Evolutionary conservation across 306 rosid species (phyloP).

Genomic region (Lablab purpureus): DNA sequence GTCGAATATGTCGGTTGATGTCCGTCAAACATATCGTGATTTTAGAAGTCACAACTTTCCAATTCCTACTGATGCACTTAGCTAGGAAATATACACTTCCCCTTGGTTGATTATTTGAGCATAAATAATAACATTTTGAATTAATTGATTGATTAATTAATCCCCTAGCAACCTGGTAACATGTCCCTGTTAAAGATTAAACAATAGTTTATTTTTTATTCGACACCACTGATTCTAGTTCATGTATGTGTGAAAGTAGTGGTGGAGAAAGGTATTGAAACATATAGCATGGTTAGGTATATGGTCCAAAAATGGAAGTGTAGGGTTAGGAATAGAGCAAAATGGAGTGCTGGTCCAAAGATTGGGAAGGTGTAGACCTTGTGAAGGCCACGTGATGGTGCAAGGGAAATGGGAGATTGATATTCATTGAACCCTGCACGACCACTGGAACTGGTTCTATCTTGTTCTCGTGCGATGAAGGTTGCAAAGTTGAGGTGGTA

Average conservation of each 20-base stretch:
- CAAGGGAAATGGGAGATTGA: constrained; percentile 34
- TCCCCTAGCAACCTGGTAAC: constrained; percentile 10
- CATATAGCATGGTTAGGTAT: constrained; percentile 52
- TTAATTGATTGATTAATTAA: neutral
- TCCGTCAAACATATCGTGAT: constrained; percentile 64
- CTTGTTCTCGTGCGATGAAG: constrained; percentile 48
- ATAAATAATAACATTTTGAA: neutral
- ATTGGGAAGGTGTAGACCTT: neutral
- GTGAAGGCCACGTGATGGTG: constrained; percentile 60
- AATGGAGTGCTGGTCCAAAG: constrained; percentile 45
- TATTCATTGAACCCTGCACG: constrained; percentile 45
- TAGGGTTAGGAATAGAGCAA: constrained; percentile 33
- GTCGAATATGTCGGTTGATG: constrained; percentile 65
- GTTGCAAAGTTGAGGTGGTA: constrained; percentile 43
- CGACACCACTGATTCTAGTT: constrained; percentile 23
- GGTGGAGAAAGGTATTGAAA: constrained; percentile 51
- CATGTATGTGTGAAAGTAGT: constrained; percentile 42
- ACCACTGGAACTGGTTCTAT: constrained; percentile 34
- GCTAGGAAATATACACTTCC: constrained; percentile 54
- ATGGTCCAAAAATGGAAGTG: constrained; percentile 46
- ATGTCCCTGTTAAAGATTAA: constrained; percentile 25
- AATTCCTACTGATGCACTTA: constrained; percentile 48
- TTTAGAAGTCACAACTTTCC: constrained; percentile 49
- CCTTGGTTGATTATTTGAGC: constrained; percentile 36
- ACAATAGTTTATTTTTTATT: constrained; percentile 42